phyloP scores from a whole-genome alignment of 306 rosid genomes.

The Sicyos edulis region DNA sequence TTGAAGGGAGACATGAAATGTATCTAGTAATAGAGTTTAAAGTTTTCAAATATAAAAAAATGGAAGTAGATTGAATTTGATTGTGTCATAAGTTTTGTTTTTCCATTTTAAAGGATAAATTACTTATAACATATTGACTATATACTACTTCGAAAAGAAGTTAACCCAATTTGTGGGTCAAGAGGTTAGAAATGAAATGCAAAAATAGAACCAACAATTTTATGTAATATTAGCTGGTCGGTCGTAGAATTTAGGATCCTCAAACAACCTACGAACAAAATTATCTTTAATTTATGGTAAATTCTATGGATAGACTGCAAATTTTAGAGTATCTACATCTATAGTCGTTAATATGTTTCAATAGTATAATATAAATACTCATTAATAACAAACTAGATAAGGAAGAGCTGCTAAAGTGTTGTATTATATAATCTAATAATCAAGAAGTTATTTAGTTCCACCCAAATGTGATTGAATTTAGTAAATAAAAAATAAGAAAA shows the following conservation, averaged over 20 bases:
- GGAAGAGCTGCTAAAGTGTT: no score
- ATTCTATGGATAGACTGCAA: no score
- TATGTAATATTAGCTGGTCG: background rate
- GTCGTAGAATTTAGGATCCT: background rate
- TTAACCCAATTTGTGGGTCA: background rate
- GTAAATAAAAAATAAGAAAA: no score
- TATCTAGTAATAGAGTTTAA: background rate
- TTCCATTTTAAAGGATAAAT: no score
- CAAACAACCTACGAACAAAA: background rate
- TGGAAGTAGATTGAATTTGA: background rate
- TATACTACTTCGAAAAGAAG: background rate
- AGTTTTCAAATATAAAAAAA: background rate
- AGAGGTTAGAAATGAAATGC: background rate
- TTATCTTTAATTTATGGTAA: no score
- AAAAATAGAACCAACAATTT: background rate
- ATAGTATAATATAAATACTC: no score
- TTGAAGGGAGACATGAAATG: background rate
- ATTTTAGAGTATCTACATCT: no score
- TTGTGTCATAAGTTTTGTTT: background rate
- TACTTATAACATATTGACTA: background rate
- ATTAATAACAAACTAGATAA: no score
- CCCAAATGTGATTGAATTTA: no score
- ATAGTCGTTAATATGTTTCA: no score
- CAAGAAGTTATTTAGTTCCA: no score
- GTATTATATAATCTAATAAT: no score